These are phyloP conservation scores for Hydrangea macrophylla DNA, from an alignment of 148 eudicot species.

Conservation along the genomic window DNA sequence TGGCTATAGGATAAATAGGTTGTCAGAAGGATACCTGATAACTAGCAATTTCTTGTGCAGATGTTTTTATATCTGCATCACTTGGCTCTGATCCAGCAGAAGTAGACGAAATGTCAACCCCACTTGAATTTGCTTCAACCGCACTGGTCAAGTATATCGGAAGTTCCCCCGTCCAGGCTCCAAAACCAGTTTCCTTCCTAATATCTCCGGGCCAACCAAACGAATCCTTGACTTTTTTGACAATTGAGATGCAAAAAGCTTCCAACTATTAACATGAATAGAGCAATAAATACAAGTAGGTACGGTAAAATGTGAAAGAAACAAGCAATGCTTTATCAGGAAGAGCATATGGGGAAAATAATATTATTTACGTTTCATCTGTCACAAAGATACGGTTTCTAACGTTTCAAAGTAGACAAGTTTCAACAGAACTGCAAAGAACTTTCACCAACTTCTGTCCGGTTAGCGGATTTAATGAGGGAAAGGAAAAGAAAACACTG, in stretches of 20 bases:
- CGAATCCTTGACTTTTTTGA: constrained; percentile 51
- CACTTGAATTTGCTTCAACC: constrained; percentile 25
- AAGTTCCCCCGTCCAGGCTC: constrained; percentile 77
- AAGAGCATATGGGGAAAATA: no score
- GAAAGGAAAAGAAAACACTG: no score
- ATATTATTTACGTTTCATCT: no score
- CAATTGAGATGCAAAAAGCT: constrained; percentile 44
- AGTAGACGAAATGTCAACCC: constrained; percentile 27
- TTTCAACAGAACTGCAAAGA: no score
- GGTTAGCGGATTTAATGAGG: no score
- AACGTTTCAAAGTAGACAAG: no score
- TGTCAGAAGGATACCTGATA: constrained; percentile 64
- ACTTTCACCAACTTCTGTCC: no score
- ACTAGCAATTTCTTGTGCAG: constrained; percentile 62
- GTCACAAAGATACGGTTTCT: no score
- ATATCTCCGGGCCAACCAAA: constrained; percentile 75
- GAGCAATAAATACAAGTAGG: constrained; percentile 4
- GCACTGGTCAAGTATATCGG: constrained; percentile 44
- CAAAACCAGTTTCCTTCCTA: constrained; percentile 35
- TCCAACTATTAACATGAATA: constrained; percentile 47
- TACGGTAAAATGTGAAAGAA: neutral
- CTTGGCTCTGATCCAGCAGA: constrained; percentile 23
- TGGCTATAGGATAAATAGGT: neutral
- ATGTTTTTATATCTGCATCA: constrained; percentile 40
- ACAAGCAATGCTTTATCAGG: neutral